Base-by-base conservation (phyloP, 306 rosid species). In the Trifolium subterraneum region DNA sequence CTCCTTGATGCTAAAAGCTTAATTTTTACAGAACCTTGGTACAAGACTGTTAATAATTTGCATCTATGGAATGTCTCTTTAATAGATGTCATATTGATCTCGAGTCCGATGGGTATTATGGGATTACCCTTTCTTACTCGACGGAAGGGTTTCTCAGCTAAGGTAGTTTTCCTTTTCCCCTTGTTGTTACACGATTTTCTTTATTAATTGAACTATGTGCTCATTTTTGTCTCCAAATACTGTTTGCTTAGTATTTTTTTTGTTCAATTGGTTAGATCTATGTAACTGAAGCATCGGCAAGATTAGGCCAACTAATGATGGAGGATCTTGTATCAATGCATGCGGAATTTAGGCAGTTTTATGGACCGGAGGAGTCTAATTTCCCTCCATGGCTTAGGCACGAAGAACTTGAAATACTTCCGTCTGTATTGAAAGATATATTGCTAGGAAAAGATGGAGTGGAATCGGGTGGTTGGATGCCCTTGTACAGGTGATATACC, bases 41-140 rank as follows among this genome's bases (percentile, higher is more conserved):
- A 93, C 86, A 93, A 89, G 87, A 87, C 92, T 61, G 85, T 81
- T 36, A 86, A 58, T 36, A 76, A 79, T 72, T 86, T 93, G 78
- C 88, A 87, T 74, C 76, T 85, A 11, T 87, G 95, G 91, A 86
- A 87, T 70, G 74, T 70, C 42, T 83, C 90, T 74, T 88, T 79
- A 64, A 86, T 89, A 55, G 95, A 93, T 87, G 78, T 87, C 42
- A 68, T 93, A 42, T 85, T 90, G 83, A 89, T 90, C 73, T 87
- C 98, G 3, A 90, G 89, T 72, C 95, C 95, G n/a, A 93, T 90
- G 95, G 95, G 97, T 73, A 84, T 93, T 80, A 77, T 93, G 70
- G 96, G 96, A 56, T 78, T 93, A 31, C 96, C 98, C 12, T 90
- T 84, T 83, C 88, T 93, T 74, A 86, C 95, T 68, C 86, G 84